phyloP scores from a whole-genome alignment of 2,329 filamentous ascomycete genomes.

The Beauveria brongniartii region DNA sequence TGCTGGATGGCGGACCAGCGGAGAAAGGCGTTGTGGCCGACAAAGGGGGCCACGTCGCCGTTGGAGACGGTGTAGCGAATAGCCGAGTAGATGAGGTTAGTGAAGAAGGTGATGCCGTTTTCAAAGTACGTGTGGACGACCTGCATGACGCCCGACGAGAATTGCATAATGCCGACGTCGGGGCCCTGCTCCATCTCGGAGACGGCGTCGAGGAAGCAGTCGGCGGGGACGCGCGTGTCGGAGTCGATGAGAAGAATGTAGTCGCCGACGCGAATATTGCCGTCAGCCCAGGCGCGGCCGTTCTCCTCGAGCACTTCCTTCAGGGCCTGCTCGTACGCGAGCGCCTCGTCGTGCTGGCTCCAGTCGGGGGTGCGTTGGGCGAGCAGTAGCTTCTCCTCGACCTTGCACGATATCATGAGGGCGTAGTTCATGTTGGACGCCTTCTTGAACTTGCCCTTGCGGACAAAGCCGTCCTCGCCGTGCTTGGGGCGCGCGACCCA shows the following conservation, averaged over 20 bases:
- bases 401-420: slow-evolving; percentile 49
- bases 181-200: slow-evolving; percentile 63
- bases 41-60: slow-evolving; percentile 67
- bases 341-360: slow-evolving; percentile 32
- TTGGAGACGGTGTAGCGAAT: slow-evolving; percentile 63
- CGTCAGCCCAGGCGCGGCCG: slow-evolving; percentile 43
- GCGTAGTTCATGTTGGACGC: slow-evolving; percentile 71
- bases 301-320: slow-evolving; percentile 39
- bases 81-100: slow-evolving; percentile 66
- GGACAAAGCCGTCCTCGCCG: slow-evolving; percentile 39
- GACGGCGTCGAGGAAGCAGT: slow-evolving; percentile 60
- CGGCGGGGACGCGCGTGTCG: slow-evolving; percentile 59
- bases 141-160: slow-evolving; percentile 69
- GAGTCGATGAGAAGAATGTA: slow-evolving; percentile 62
- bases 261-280: slow-evolving; percentile 53
- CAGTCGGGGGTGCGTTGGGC: slow-evolving; percentile 52
- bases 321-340: slow-evolving; percentile 57
- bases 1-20: slow-evolving; percentile 49
- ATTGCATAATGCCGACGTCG: slow-evolving; percentile 64
- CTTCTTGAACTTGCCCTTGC: slow-evolving; percentile 63
- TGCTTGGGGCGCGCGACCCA: slow-evolving; percentile 42
- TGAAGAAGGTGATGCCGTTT: slow-evolving; percentile 68
- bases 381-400: slow-evolving; percentile 52
- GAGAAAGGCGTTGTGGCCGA: slow-evolving; percentile 70
- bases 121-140: slow-evolving; percentile 67